These are phyloP conservation scores for Coffea canephora DNA, from an alignment of 257 asterid species.

Conservation along the genomic window DNA sequence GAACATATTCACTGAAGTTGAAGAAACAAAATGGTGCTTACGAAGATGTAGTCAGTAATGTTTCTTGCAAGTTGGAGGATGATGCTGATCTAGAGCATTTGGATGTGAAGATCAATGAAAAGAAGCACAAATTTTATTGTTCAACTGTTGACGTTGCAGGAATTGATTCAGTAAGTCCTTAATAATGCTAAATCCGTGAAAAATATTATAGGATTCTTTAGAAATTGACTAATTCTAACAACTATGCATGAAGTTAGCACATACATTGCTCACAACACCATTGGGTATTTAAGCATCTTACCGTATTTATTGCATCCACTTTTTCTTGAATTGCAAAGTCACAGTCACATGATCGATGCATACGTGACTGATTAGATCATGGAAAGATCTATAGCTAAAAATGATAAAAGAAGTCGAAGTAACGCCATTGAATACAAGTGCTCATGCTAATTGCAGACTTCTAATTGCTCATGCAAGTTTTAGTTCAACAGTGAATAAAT, in stretches of 20 bases:
- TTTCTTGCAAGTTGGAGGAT: constrained; percentile 22
- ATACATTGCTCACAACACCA: not conserved
- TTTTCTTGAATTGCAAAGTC: too few species aligned
- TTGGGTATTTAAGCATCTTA: too few species aligned
- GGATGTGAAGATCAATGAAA: constrained; percentile 17
- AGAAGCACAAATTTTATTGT: constrained; percentile 19
- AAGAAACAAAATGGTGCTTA: constrained; percentile 12
- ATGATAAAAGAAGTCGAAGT: not conserved
- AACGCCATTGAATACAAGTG: not conserved
- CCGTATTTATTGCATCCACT: not conserved
- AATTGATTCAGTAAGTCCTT: constrained; percentile 20
- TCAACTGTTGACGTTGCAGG: constrained; percentile 27
- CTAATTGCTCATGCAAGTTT: not conserved
- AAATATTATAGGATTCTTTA: not conserved
- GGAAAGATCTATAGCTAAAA: not conserved
- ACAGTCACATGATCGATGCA: not conserved
- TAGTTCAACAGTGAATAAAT: not conserved
- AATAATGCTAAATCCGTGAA: not conserved
- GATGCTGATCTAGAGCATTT: constrained; percentile 9
- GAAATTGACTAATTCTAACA: not conserved
- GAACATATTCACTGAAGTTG: constrained; percentile 12
- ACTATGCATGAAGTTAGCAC: not conserved
- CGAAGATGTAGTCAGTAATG: not conserved
- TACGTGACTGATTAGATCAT: not conserved
- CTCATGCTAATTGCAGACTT: not conserved